Evolutionary conservation across 2,329 filamentous ascomycete species (phyloP).

Genomic region (Boeremia lycopersici): DNA sequence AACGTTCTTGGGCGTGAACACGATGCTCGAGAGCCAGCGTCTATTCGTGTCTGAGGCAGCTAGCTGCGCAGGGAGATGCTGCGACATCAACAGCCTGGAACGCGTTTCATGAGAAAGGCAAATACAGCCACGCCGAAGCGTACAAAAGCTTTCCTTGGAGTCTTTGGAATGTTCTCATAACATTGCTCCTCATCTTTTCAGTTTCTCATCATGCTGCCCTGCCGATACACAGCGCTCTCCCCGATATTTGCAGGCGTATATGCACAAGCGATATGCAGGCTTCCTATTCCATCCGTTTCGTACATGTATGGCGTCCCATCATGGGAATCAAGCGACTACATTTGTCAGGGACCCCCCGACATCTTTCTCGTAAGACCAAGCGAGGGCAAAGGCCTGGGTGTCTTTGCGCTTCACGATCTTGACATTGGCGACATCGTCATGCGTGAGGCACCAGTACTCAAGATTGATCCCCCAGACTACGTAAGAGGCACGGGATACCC

Average conservation of each 20-base stretch:
- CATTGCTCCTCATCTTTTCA: background rate
- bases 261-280: slow-evolving; percentile 18
- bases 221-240: background rate
- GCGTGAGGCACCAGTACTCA: slow-evolving; percentile 48
- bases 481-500: slow-evolving; percentile 36
- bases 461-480: slow-evolving; percentile 35
- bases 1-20: background rate
- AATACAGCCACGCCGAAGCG: background rate
- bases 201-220: background rate
- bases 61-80: slow-evolving; percentile 4
- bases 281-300: slow-evolving; percentile 12
- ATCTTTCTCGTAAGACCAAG: slow-evolving; percentile 39
- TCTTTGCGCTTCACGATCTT: slow-evolving; percentile 49
- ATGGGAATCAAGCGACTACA: slow-evolving; percentile 23
- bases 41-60: slow-evolving; percentile 5
- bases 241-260: background rate
- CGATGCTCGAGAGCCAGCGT: background rate
- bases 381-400: slow-evolving; percentile 51
- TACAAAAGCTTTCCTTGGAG: slow-evolving; percentile 2
- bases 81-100: slow-evolving; percentile 18
- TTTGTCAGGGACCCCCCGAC: slow-evolving; percentile 32
- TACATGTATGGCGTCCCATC: slow-evolving; percentile 14
- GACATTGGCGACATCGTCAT: slow-evolving; percentile 49
- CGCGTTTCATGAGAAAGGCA: slow-evolving; percentile 12
- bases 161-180: no score